These are phyloP conservation scores for Cenchrus fungigraminus DNA, from an alignment of 176 grass and related monocot species.

Conservation along the genomic window DNA sequence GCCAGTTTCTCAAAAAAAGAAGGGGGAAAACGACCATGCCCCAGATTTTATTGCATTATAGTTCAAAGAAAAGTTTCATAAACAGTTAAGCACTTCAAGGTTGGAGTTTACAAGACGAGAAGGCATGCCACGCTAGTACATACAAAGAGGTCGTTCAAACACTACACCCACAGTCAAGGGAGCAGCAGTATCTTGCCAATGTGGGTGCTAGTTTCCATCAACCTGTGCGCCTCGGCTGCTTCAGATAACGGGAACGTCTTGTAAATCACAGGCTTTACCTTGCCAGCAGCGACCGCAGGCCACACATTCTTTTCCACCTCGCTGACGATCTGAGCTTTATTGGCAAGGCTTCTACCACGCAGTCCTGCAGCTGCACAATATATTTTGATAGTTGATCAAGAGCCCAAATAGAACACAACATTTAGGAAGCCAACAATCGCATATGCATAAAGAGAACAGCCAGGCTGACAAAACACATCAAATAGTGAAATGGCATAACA, in stretches of 20 bases:
- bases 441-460: neutral
- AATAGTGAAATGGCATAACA: neutral
- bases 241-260: constrained; percentile 69
- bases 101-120: neutral
- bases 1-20: too few relatives aligned
- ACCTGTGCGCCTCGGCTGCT: constrained; percentile 73
- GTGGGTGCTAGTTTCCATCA: constrained; percentile 82
- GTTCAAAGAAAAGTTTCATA: neutral
- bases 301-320: constrained; percentile 91
- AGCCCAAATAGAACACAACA: neutral
- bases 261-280: constrained; percentile 77
- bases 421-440: neutral
- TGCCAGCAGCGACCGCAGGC: constrained; percentile 61
- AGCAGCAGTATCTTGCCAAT: constrained; percentile 86
- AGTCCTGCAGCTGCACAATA: constrained; percentile 68
- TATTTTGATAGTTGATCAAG: neutral
- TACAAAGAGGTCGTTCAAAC: neutral
- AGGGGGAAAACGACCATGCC: neutral
- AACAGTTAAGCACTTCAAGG: neutral
- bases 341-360: constrained; percentile 59
- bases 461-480: neutral
- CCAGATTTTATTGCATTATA: constrained; percentile 23
- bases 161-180: constrained; percentile 45
- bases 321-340: constrained; percentile 75
- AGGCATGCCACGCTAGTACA: neutral